phyloP scores from a whole-genome alignment of 352 stramenopile species.

The Globisporangium spiculum region DNA sequence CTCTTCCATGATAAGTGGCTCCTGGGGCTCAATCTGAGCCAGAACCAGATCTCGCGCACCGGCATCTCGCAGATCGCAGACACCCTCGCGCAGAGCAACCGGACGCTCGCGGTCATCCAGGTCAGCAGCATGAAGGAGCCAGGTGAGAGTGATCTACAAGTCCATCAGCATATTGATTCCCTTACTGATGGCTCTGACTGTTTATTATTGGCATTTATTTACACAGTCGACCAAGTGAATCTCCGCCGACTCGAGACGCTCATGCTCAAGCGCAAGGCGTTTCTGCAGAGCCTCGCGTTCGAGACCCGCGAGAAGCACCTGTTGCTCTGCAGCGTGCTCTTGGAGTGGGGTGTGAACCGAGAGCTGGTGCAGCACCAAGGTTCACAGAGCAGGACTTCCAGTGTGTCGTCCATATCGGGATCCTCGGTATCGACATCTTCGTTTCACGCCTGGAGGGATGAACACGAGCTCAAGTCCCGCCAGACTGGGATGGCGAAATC shows the following conservation, averaged over 20 bases:
- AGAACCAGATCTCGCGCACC: conserved; percentile 35
- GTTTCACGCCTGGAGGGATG: background rate
- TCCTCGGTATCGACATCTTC: background rate
- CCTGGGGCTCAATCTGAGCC: conserved; percentile 45
- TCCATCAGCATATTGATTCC: no score
- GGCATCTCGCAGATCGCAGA: conserved; percentile 30
- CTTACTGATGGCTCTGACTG: background rate
- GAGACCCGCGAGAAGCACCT: conserved; percentile 41
- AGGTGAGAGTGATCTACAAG: background rate
- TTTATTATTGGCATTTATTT: background rate
- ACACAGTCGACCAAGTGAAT: conserved; percentile 12
- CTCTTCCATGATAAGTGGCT: conserved; percentile 72
- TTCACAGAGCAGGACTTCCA: background rate
- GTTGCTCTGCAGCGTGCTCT: conserved; percentile 40
- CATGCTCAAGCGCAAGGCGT: conserved; percentile 19
- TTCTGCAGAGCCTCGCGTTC: conserved; percentile 35
- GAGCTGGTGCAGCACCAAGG: conserved; percentile 25
- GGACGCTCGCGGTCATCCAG: conserved; percentile 41
- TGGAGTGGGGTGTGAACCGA: conserved; percentile 52
- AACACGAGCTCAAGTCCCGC: background rate
- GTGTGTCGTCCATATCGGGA: background rate
- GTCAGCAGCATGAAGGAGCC: conserved; percentile 29
- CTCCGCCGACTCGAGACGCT: conserved; percentile 25
- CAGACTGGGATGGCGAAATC: background rate
- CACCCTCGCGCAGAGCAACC: conserved; percentile 42